A percentile compares a stretch with the other conserved stretches of the same genome.
Conservation (phyloP, 768 basidiomycete genomes). For the Rhizopogon sp. region DNA sequence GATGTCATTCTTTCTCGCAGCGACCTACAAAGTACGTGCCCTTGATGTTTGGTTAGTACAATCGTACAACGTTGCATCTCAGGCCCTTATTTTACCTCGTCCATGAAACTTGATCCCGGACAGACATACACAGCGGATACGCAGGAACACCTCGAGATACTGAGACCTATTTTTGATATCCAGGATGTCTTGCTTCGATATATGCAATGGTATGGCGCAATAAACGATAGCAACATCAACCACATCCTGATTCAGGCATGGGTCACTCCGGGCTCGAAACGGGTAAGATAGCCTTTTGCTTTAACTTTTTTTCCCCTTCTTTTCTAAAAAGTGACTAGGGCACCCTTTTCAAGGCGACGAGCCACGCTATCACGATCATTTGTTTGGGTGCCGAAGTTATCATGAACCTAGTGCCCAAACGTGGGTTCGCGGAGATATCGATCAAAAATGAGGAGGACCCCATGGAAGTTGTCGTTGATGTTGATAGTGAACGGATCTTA, state of each 20-base stretch:
- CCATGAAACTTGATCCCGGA: conserved; percentile 9
- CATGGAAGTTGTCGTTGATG: conserved; percentile 4
- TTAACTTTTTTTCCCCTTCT: neutral
- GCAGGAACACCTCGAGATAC: conserved; percentile 11
- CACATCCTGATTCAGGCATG: conserved; percentile 36
- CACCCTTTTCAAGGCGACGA: conserved; percentile 15
- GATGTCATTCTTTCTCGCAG: conserved; percentile 18
- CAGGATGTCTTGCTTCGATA: conserved; percentile 28
- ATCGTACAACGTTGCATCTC: neutral
- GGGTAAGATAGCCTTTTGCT: conserved; percentile 15
- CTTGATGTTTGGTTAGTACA: neutral
- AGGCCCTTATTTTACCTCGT: conserved; percentile 26
- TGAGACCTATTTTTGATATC: conserved; percentile 17
- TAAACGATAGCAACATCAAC: conserved; percentile 27
- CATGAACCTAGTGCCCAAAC: conserved; percentile 19
- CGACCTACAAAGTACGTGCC: conserved; percentile 16
- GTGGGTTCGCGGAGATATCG: conserved; percentile 14
- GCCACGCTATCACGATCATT: conserved; percentile 15
- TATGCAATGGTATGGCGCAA: conserved; percentile 31
- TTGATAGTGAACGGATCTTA: conserved; percentile 4
- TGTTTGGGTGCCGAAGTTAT: conserved; percentile 21
- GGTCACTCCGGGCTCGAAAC: conserved; percentile 34
- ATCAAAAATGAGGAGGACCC: conserved; percentile 1
- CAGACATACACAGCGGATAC: neutral
- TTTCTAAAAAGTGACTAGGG: conserved; percentile 15